Base-by-base conservation (phyloP, 495 filamentous ascomycete species). In the Hyaloscypha variabilis region DNA sequence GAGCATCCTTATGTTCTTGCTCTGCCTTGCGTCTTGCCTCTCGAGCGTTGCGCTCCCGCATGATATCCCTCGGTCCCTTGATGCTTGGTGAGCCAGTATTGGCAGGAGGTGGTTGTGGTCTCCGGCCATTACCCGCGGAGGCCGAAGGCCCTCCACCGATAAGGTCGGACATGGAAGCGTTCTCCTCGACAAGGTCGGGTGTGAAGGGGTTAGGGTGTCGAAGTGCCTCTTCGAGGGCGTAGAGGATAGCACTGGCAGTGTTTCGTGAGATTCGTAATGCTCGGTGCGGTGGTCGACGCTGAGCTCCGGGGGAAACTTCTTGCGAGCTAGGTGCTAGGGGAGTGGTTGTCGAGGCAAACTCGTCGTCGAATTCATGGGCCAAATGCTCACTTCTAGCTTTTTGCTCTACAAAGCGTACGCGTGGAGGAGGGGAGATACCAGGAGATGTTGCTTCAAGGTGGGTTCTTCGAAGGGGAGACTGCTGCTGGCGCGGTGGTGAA, bases 101-200 rank as follows among this genome's bases (percentile, higher is more conserved):
- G 8, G 73, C 70, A 26, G 81, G 77, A 10, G 80, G 62, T 29
- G 49, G 34, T 17, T 42, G 60, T 26, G 28, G 56, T 58, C 56
- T 46, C 19, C 81, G 24, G 80, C 80, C 52, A 82, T 65, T 66
- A 14, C 59, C 62, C 29, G 65, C 51, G 71, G 70, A 83, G 75
- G 72, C 79, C 56, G 79, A 77, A 39, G 78, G 71, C 76, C 85
- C 84, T 39, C 67, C 70, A 71, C 82, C 82, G 73, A 85, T 80
- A 71, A 96, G 80, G 77, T 96, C 91, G 69, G 95, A 89, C 95
- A 99, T 98, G 68, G 88, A 85, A 71, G 94, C 93, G 89, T 93
- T 92, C 82, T 94, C 88, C 82, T 99, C 95, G 60, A 89, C 85
- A 51, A 86, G 82, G 74, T 96, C 93, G 19, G 91, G 83, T 4